phyloP scores from a whole-genome alignment of 192 early-diverging fungal genomes.

The Coemansia sp. region DNA sequence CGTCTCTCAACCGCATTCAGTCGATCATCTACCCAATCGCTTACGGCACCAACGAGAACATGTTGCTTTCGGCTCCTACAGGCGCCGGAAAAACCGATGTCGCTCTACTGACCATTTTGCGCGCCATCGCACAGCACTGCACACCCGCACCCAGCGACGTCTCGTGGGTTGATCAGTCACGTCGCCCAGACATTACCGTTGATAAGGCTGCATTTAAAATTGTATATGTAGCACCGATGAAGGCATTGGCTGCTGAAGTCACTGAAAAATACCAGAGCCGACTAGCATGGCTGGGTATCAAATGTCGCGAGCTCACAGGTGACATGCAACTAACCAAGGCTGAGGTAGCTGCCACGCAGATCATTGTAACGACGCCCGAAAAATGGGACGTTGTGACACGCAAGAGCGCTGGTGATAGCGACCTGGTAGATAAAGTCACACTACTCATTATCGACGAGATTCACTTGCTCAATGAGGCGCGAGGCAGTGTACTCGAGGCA shows the following conservation, averaged over 20 bases:
- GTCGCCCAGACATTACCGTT: conserved; percentile 56
- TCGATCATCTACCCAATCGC: conserved; percentile 92
- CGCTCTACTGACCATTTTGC: conserved; percentile 89
- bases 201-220: conserved; percentile 94
- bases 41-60: conserved; percentile 95
- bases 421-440: conserved; percentile 84
- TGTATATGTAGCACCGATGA: conserved; percentile 98
- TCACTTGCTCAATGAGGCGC: conserved; percentile 93
- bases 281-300: conserved; percentile 78
- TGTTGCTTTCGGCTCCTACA: conserved; percentile 97
- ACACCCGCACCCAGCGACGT: conserved; percentile 52
- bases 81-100: conserved; percentile 99
- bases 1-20: conserved; percentile 90
- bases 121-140: conserved; percentile 73
- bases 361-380: conserved; percentile 99
- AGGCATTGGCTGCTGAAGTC: conserved; percentile 94
- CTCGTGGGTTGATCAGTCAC: conserved; percentile 12
- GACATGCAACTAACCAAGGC: conserved; percentile 98
- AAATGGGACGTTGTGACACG: conserved; percentile 99
- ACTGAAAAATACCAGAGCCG: conserved; percentile 86
- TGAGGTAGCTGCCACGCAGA: conserved; percentile 90
- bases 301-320: conserved; percentile 91
- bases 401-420: conserved; percentile 91
- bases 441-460: conserved; percentile 98
- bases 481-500: conserved; percentile 94